phyloP scores from a whole-genome alignment of 768 basidiomycete genomes.

The Clathrus columnatus region DNA sequence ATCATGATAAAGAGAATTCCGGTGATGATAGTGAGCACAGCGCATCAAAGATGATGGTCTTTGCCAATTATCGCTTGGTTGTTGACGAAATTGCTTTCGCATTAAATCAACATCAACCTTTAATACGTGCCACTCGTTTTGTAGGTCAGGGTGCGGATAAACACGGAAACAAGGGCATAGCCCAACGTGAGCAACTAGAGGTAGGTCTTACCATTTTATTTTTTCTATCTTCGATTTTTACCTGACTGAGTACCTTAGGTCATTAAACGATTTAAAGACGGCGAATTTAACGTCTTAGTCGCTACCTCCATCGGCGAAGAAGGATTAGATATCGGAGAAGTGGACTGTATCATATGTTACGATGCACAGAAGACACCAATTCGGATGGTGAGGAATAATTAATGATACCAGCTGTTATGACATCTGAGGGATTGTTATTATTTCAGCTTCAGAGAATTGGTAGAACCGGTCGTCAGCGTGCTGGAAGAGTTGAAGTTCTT shows the following conservation, averaged over 20 bases:
- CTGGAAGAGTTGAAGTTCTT: constrained; percentile 83
- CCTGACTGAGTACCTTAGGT: constrained; percentile 46
- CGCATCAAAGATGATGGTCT: constrained; percentile 82
- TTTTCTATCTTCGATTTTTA: constrained; percentile 10
- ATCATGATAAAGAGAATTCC: constrained; percentile 33
- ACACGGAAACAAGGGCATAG: constrained; percentile 77
- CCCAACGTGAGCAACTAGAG: constrained; percentile 86
- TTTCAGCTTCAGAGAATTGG: constrained; percentile 88
- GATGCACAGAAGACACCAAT: constrained; percentile 95
- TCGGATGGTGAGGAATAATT: constrained; percentile 63
- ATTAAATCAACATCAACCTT: constrained; percentile 64
- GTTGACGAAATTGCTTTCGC: constrained; percentile 86
- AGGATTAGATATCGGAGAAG: constrained; percentile 95
- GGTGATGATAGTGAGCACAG: constrained; percentile 20
- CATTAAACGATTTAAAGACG: constrained; percentile 78
- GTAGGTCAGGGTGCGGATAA: constrained; percentile 87
- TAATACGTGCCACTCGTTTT: constrained; percentile 78
- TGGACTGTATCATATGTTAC: constrained; percentile 93
- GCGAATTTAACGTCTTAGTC: constrained; percentile 86
- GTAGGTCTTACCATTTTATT: constrained; percentile 37
- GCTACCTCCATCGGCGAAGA: constrained; percentile 98
- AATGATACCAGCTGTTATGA: neutral
- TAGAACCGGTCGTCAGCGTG: constrained; percentile 86
- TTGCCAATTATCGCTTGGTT: constrained; percentile 81
- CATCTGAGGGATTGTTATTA: no score